Percentiles rank a stretch among this genome's conserved stretches.
Evolutionary conservation across 176 grass and related monocot genomes (phyloP).

Genomic region (Phyllostachys edulis): DNA sequence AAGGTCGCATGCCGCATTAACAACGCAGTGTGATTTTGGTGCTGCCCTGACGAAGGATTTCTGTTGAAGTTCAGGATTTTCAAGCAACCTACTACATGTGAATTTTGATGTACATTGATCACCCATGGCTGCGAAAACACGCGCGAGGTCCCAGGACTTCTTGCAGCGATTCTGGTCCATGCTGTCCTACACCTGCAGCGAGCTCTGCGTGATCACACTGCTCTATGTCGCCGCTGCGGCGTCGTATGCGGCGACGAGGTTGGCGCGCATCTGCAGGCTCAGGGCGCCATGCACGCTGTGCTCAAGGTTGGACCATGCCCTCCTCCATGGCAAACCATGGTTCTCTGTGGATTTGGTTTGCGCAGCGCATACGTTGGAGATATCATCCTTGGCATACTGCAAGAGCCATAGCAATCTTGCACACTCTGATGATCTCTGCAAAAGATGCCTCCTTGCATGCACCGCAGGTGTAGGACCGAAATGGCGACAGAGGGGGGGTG

Average conservation of each 20-base stretch:
- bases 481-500: no score
- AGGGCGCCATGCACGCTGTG: slow-evolving; percentile 66
- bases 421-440: slow-evolving; percentile 45
- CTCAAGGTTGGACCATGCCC: slow-evolving; percentile 45
- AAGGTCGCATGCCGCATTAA: neutral
- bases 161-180: slow-evolving; percentile 29
- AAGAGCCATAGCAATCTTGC: slow-evolving; percentile 57
- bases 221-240: slow-evolving; percentile 52
- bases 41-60: neutral
- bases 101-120: slow-evolving; percentile 29
- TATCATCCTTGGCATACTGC: slow-evolving; percentile 66
- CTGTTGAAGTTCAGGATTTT: neutral
- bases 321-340: slow-evolving; percentile 54
- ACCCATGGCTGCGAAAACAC: slow-evolving; percentile 35
- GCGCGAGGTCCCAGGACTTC: slow-evolving; percentile 11
- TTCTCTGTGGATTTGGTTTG: slow-evolving; percentile 68
- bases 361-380: slow-evolving; percentile 47
- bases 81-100: neutral
- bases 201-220: slow-evolving; percentile 71
- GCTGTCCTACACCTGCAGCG: slow-evolving; percentile 50
- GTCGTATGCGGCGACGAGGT: slow-evolving; percentile 49
- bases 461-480: no score
- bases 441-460: slow-evolving; percentile 46
- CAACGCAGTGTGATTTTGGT: neutral
- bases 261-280: slow-evolving; percentile 53